A percentile compares a stretch with the other conserved stretches of the same genome.
Conservation (phyloP, 805 yeast genomes). For the Wickerhamiella alocasiicola region DNA sequence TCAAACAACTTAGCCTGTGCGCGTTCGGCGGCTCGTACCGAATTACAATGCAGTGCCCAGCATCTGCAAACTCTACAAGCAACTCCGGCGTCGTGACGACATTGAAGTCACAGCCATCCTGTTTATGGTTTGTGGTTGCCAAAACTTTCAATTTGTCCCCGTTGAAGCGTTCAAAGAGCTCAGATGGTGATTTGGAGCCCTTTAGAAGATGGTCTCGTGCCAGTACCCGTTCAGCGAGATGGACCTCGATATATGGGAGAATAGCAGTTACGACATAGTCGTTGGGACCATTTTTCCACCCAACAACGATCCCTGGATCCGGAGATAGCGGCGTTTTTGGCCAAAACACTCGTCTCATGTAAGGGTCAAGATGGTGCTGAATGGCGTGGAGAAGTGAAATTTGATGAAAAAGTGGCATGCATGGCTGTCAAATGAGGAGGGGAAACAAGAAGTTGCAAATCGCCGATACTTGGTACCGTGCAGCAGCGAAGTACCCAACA, state of each 20-base stretch:
- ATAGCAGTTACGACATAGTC: slow-evolving; percentile 19
- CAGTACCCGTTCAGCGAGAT: slow-evolving; percentile 14
- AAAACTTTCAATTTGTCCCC: slow-evolving; percentile 15
- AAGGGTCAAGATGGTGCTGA: too few relatives aligned
- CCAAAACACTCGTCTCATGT: slow-evolving; percentile 14
- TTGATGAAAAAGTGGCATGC: too few relatives aligned
- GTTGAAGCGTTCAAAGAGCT: slow-evolving; percentile 15
- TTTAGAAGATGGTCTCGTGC: slow-evolving; percentile 15
- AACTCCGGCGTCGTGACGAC: background rate
- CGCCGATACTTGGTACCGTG: too few relatives aligned
- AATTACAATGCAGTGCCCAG: slow-evolving; percentile 22
- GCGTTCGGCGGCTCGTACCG: slow-evolving; percentile 63
- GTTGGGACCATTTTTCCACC: slow-evolving; percentile 17
- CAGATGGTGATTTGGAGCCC: slow-evolving; percentile 12
- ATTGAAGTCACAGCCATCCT: slow-evolving; percentile 6
- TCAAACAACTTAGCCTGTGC: slow-evolving; percentile 59
- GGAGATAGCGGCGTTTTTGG: slow-evolving; percentile 6
- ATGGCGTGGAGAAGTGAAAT: too few relatives aligned
- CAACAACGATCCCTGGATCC: slow-evolving; percentile 14
- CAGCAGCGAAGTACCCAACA: too few relatives aligned
- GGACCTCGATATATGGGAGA: slow-evolving; percentile 15
- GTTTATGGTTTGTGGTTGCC: slow-evolving; percentile 13
- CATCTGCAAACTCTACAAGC: background rate
- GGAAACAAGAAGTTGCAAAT: too few relatives aligned
- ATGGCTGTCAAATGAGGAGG: too few relatives aligned